These are phyloP conservation scores for Neoboletus magnificus DNA, from an alignment of 768 basidiomycete species.

Conservation along the genomic window DNA sequence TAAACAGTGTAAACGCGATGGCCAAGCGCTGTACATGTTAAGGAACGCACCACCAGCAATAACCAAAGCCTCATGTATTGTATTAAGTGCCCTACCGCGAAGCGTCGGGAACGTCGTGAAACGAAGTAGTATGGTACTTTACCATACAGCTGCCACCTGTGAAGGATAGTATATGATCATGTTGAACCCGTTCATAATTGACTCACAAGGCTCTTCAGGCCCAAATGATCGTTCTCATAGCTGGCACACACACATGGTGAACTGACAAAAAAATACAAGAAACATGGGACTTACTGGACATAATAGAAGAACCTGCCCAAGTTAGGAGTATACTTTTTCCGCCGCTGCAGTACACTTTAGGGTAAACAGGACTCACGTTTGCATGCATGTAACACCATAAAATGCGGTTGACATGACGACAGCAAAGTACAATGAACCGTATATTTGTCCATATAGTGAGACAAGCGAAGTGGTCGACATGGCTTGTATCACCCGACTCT, in stretches of 20 bases:
- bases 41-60: constrained; percentile 10
- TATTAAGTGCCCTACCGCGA: constrained; percentile 5
- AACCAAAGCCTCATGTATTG: constrained; percentile 10
- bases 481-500: not conserved
- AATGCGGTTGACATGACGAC: too few relatives aligned
- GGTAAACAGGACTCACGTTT: not conserved
- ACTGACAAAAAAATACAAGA: not conserved
- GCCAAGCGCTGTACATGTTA: too few relatives aligned
- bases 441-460: not conserved
- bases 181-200: not conserved
- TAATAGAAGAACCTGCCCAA: constrained; percentile 10
- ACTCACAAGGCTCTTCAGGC: constrained; percentile 11
- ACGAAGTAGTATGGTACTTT: not conserved
- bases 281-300: not conserved
- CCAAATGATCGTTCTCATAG: constrained; percentile 3
- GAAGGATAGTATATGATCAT: not conserved
- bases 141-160: constrained; percentile 15
- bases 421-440: too few relatives aligned
- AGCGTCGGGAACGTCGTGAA: not conserved
- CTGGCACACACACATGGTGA: not conserved
- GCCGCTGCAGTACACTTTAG: not conserved
- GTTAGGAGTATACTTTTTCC: not conserved
- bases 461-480: not conserved
- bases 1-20: not conserved
- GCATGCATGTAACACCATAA: too few relatives aligned